phyloP scores from a whole-genome alignment of 768 basidiomycete genomes.

The Russula dissimulans region DNA sequence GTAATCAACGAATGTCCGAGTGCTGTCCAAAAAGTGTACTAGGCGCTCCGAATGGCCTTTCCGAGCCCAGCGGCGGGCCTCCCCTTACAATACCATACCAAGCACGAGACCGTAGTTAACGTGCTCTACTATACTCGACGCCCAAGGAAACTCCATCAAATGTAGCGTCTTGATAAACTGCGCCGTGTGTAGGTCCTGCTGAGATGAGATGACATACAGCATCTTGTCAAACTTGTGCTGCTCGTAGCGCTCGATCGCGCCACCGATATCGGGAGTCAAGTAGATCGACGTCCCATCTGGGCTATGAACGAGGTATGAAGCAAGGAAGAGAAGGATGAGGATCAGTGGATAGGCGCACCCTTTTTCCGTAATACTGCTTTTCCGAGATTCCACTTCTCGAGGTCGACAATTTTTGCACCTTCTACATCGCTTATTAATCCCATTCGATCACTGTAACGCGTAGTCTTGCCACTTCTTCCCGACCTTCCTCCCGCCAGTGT shows the following conservation, averaged over 20 bases:
- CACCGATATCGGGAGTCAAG: conserved; percentile 91
- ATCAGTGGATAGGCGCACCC: conserved; percentile 34
- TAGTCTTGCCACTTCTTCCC: conserved; percentile 63
- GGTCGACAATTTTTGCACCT: conserved; percentile 78
- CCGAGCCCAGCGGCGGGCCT: too few relatives aligned
- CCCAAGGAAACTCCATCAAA: conserved; percentile 86
- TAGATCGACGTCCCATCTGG: conserved; percentile 91
- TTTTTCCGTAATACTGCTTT: conserved; percentile 84
- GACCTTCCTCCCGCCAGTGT: conserved; percentile 84
- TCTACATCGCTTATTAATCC: conserved; percentile 68
- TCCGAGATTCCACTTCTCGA: conserved; percentile 87
- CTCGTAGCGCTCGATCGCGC: conserved; percentile 85
- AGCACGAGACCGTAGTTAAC: conserved; percentile 85
- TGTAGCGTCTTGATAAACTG: conserved; percentile 93
- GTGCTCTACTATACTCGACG: conserved; percentile 70
- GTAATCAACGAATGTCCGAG: too few relatives aligned
- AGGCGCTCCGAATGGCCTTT: too few relatives aligned
- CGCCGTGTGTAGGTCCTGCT: conserved; percentile 77
- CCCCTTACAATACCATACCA: too few relatives aligned
- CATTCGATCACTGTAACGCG: conserved; percentile 61
- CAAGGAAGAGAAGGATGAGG: not conserved
- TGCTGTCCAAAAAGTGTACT: too few relatives aligned
- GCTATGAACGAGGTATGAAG: not conserved
- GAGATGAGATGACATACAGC: conserved; percentile 87
- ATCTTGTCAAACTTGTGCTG: conserved; percentile 87